These are phyloP conservation scores for Annulohypoxylon nitens DNA, from an alignment of 495 filamentous ascomycete genomes.

Conservation along the genomic window DNA sequence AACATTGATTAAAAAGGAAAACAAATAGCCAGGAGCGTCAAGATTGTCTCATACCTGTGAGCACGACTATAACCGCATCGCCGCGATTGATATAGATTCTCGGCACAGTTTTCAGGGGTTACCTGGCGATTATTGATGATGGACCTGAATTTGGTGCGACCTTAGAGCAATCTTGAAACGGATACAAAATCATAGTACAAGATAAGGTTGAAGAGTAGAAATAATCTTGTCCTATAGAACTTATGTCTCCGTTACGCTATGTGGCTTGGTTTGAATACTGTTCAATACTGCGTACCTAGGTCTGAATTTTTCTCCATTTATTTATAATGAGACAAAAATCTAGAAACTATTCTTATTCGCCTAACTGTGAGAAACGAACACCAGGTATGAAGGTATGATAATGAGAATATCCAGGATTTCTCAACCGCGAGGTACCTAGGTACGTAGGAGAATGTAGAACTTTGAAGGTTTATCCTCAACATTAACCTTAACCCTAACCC, in stretches of 20 bases:
- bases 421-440: too few relatives aligned
- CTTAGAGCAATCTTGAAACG: background rate
- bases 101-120: background rate
- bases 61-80: too few relatives aligned
- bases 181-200: background rate
- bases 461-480: background rate
- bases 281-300: background rate
- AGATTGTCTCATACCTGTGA: too few relatives aligned
- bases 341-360: background rate
- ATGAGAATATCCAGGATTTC: too few relatives aligned
- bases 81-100: too few relatives aligned
- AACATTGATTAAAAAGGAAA: background rate
- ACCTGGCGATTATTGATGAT: background rate
- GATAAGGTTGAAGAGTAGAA: background rate
- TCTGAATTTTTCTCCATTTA: too few relatives aligned
- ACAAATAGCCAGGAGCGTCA: background rate
- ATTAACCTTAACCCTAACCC: background rate
- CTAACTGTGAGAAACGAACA: background rate
- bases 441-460: background rate
- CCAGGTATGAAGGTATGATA: background rate
- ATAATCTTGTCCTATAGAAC: background rate
- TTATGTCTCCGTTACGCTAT: background rate
- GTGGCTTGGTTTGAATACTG: background rate
- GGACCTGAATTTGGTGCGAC: background rate
- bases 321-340: too few relatives aligned